Evolutionary conservation across 352 stramenopile genomes (phyloP).

Genomic region (Blastocystis sp.): DNA sequence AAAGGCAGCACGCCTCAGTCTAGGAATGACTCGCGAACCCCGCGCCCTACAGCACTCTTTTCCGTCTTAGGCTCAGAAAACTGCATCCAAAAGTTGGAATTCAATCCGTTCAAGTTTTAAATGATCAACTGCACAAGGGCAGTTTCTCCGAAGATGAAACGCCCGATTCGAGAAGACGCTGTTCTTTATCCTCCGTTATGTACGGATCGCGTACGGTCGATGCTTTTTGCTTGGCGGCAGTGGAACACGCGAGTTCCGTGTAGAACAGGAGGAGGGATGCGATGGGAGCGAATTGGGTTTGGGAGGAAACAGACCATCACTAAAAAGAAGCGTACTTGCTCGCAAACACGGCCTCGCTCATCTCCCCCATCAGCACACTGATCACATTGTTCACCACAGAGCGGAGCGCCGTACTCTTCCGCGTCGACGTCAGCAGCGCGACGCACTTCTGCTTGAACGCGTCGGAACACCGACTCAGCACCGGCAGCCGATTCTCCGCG

Average conservation of each 20-base stretch:
- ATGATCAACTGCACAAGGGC: neutral
- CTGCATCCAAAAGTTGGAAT: neutral
- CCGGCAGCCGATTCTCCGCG: neutral
- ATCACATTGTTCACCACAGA: constrained; percentile 42
- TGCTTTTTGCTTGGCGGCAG: too few relatives aligned
- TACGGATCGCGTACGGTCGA: neutral
- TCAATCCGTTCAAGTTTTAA: neutral
- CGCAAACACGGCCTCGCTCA: constrained; percentile 22
- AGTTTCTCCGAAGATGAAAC: constrained; percentile 30
- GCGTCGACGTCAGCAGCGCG: neutral
- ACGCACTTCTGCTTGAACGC: constrained; percentile 47
- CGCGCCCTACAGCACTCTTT: neutral
- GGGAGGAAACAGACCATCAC: constrained; percentile 32
- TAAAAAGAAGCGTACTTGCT: constrained; percentile 64
- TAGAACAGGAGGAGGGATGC: too few relatives aligned
- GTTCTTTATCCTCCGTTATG: neutral
- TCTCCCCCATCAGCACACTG: neutral
- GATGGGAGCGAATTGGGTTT: neutral
- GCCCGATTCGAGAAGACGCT: constrained; percentile 27
- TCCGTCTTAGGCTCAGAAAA: constrained; percentile 38
- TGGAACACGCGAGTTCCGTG: too few relatives aligned
- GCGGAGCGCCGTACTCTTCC: constrained; percentile 1
- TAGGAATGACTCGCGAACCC: neutral
- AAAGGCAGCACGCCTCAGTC: neutral
- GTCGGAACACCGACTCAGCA: neutral